These are phyloP conservation scores for Pleodorina starrii DNA, from an alignment of 139 green algal species.

Conservation along the genomic window DNA sequence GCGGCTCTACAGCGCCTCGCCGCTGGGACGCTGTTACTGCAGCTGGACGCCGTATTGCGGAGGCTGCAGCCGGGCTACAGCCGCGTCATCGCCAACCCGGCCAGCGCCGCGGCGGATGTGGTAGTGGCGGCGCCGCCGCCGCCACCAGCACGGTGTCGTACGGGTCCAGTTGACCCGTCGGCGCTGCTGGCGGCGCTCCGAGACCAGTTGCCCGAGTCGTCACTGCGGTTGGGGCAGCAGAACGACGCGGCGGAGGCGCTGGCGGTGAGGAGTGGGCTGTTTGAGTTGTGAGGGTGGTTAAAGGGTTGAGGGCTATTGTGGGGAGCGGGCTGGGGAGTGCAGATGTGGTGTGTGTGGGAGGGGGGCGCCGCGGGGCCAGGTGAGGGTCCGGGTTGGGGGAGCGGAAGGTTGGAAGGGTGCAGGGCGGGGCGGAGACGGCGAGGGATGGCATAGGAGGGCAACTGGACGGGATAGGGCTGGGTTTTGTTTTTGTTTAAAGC, in stretches of 20 bases:
- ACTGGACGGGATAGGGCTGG: too few species aligned
- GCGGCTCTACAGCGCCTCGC: not conserved
- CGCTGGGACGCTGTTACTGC: not conserved
- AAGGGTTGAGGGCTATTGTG: too few species aligned
- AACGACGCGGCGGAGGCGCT: slow-evolving; percentile 35
- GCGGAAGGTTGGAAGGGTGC: too few species aligned
- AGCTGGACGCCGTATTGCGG: not conserved
- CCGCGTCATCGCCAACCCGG: too few species aligned
- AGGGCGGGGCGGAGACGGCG: too few species aligned
- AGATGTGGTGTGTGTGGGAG: too few species aligned
- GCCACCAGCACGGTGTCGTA: not conserved
- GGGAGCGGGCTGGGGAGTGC: too few species aligned
- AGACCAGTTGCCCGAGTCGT: not conserved
- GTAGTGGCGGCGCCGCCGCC: not conserved
- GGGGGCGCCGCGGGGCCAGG: too few species aligned
- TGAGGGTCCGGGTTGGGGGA: too few species aligned
- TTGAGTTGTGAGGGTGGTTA: not conserved
- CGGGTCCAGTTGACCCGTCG: not conserved
- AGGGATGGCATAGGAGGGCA: too few species aligned
- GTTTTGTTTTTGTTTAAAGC: too few species aligned
- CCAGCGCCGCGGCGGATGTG: not conserved
- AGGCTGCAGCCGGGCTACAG: slow-evolving; percentile 40
- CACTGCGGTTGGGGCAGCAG: slow-evolving; percentile 17
- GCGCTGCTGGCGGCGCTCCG: slow-evolving; percentile 10
- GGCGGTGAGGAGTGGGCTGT: not conserved